phyloP scores from a whole-genome alignment of 306 rosid species.

The Gastrolobium bilobum region DNA sequence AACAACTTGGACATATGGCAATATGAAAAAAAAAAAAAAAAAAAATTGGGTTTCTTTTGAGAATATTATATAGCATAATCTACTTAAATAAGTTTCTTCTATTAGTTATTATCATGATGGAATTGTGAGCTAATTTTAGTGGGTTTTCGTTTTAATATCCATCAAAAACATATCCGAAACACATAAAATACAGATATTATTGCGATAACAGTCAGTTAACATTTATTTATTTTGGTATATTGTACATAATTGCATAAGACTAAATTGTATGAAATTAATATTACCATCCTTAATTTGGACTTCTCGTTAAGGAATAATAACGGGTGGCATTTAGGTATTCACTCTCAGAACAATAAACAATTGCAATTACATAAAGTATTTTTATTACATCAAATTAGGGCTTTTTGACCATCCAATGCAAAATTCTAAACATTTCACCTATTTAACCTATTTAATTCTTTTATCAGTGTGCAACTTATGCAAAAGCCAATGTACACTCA shows the following conservation, averaged over 20 bases:
- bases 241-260: not conserved
- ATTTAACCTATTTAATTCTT: too few relatives aligned
- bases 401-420: not conserved
- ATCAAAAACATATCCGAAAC: too few relatives aligned
- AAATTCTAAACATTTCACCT: too few relatives aligned
- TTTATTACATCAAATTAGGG: not conserved
- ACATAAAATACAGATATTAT: too few relatives aligned
- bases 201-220: too few relatives aligned
- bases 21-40: not conserved
- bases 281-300: not conserved
- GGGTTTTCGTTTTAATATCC: too few relatives aligned
- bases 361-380: not conserved
- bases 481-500: too few relatives aligned
- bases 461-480: too few relatives aligned
- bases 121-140: not conserved
- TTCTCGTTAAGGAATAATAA: not conserved
- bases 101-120: not conserved
- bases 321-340: not conserved
- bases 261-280: not conserved
- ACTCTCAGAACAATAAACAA: not conserved
- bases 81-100: not conserved
- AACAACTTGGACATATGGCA: not conserved
- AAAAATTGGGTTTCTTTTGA: not conserved
- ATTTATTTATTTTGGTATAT: too few relatives aligned
- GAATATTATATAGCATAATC: not conserved